phyloP scores from a whole-genome alignment of 257 asterid species.

The Paulownia fortunei region DNA sequence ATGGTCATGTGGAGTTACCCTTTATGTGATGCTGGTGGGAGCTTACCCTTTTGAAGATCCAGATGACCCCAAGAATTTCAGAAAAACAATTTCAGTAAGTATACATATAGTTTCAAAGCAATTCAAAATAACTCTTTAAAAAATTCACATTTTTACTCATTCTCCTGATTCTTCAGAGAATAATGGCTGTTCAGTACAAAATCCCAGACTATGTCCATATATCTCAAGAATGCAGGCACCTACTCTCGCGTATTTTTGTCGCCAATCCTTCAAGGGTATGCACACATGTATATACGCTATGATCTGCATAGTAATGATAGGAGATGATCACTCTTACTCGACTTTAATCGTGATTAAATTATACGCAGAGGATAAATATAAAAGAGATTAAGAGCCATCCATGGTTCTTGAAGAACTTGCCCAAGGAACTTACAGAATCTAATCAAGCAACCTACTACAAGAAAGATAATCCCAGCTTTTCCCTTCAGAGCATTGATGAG shows the following conservation, averaged over 20 bases:
- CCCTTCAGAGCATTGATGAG: constrained; percentile 68
- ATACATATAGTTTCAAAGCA: too few relatives aligned
- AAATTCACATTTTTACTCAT: too few relatives aligned
- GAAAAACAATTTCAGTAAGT: constrained; percentile 47
- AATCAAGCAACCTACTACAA: constrained; percentile 62
- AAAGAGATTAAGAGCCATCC: constrained; percentile 29
- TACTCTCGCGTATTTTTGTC: constrained; percentile 56
- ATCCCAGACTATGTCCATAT: constrained; percentile 61
- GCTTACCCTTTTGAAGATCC: constrained; percentile 60
- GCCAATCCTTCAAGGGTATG: constrained; percentile 48
- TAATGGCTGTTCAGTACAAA: constrained; percentile 54
- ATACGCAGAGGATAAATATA: constrained; percentile 20
- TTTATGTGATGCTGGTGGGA: constrained; percentile 60
- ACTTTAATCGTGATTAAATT: neutral
- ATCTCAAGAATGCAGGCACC: constrained; percentile 61
- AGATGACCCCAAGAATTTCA: constrained; percentile 54
- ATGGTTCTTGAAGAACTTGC: constrained; percentile 49
- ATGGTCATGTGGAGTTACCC: constrained; percentile 62
- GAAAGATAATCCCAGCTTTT: constrained; percentile 58
- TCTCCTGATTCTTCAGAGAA: constrained; percentile 42
- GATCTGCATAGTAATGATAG: neutral
- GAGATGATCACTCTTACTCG: neutral
- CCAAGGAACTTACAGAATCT: constrained; percentile 63
- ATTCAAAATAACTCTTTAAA: too few relatives aligned
- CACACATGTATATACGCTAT: neutral